A percentile compares a stretch with the other conserved stretches of the same genome.
Conservation (phyloP, 805 yeast species). For the Metschnikowia vanudenii region DNA sequence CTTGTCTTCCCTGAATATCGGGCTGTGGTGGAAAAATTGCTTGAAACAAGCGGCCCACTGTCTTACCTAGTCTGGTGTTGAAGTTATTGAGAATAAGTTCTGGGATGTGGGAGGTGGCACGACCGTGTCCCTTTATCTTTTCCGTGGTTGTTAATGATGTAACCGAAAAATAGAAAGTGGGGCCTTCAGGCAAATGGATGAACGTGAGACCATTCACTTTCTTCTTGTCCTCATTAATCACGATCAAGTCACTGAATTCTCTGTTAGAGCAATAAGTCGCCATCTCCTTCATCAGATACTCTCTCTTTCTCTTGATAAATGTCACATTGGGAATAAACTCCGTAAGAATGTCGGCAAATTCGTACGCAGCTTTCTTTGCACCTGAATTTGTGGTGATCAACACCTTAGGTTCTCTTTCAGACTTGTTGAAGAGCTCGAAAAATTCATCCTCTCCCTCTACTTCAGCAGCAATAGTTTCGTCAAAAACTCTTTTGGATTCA, state of each 20-base stretch:
- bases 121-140: conserved; percentile 82
- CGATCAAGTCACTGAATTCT: conserved; percentile 82
- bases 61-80: conserved; percentile 86
- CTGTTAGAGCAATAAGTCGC: conserved; percentile 78
- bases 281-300: conserved; percentile 83
- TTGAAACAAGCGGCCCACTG: conserved; percentile 90
- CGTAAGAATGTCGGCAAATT: conserved; percentile 81
- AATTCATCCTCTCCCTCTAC: conserved; percentile 67
- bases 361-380: conserved; percentile 85
- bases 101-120: conserved; percentile 86
- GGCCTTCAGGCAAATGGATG: conserved; percentile 92
- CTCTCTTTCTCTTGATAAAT: conserved; percentile 83
- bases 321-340: conserved; percentile 84
- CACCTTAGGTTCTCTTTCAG: conserved; percentile 70
- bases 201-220: conserved; percentile 88
- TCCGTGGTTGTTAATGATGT: conserved; percentile 74
- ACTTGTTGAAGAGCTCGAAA: conserved; percentile 26
- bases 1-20: conserved; percentile 94
- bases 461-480: conserved; percentile 71
- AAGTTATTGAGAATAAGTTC: conserved; percentile 91
- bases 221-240: conserved; percentile 92
- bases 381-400: conserved; percentile 84
- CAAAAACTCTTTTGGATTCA: conserved; percentile 80
- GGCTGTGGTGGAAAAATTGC: conserved; percentile 90
- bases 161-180: conserved; percentile 87